Evolutionary conservation across 2,329 filamentous ascomycete genomes (phyloP).

Genomic region (Rutstroemia sp.): DNA sequence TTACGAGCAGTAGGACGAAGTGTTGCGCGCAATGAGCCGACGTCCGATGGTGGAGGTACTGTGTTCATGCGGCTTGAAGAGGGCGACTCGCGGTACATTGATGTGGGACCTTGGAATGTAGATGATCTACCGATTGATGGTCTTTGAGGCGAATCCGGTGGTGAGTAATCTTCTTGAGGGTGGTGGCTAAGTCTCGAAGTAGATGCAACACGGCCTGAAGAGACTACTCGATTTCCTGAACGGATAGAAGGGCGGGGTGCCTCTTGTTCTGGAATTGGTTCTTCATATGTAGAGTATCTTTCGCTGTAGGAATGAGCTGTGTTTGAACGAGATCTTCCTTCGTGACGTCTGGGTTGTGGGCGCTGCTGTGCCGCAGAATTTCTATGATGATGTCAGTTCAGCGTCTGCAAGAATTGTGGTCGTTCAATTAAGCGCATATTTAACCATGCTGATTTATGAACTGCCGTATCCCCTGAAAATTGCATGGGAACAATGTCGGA

Average conservation of each 20-base stretch:
- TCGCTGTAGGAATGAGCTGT: constrained; percentile 57
- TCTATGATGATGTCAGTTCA: constrained; percentile 2
- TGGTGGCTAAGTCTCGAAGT: constrained; percentile 15
- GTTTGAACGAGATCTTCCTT: constrained; percentile 47
- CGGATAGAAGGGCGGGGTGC: constrained; percentile 43
- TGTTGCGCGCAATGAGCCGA: constrained; percentile 32
- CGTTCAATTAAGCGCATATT: neutral
- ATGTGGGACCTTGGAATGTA: constrained; percentile 51
- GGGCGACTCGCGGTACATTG: constrained; percentile 42
- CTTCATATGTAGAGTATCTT: constrained; percentile 48
- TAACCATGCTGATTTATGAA: neutral
- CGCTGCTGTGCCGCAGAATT: constrained; percentile 7
- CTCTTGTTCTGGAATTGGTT: constrained; percentile 35
- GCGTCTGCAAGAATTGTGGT: too few relatives aligned
- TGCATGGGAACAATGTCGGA: neutral
- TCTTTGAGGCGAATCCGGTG: constrained; percentile 31
- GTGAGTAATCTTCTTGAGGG: constrained; percentile 22
- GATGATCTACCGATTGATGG: constrained; percentile 42
- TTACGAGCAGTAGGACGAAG: constrained; percentile 24
- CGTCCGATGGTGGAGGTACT: constrained; percentile 36
- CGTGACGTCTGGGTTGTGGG: constrained; percentile 18
- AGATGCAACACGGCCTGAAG: constrained; percentile 22
- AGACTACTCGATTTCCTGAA: constrained; percentile 27
- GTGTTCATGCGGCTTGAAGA: constrained; percentile 40
- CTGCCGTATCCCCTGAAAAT: neutral